Evolutionary conservation across 1,139 yeast species (phyloP), one percentile per base, ranked within the genome.

Genomic region (Pichia cactophila): DNA sequence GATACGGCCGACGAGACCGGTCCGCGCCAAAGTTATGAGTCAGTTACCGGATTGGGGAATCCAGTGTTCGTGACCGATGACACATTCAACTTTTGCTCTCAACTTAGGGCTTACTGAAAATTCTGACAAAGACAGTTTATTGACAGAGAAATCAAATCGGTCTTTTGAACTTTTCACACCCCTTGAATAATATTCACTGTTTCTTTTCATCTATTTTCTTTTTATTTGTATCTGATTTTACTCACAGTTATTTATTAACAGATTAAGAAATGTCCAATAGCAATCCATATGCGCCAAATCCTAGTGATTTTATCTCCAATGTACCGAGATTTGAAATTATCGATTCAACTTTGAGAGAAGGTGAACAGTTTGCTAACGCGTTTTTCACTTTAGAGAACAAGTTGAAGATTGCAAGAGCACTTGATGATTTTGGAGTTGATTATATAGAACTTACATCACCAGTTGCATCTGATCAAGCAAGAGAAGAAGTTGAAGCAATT

Each of bases 351-450:
- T 68, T 77, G 47, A 71, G 82, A 69, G 82, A 77, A 64, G 82
- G 82, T 56, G 82, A 77, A 61, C 82, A 77, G 63, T 77, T 77
- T 58, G 81, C 82, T 59, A 77, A 77, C 59, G 75, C 82, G 5
- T 77, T 77, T 56, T 77, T 77, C 67, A 69, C 72, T 45, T 70
- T 80, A 23, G 81, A 77, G 55, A 75, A 70, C 57, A 77, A 77
- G 62, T 69, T 77, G 49, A 75, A 75, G 62, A 77, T 77, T 47
- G 82, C 82, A 52, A 75, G 71, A 61, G 81, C 81, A 23, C 66
- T 77, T 54, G 81, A 76, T 60, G 81, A 77, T 51, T 77, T 77
- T 60, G 82, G 82, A 31, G 81, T 77, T 26, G 82, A 77, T 59
- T 77, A 77, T 63, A 77, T 77, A 49, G 82, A 77, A 59, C 68